These are phyloP conservation scores for Calocera cornea DNA, from an alignment of 768 basidiomycete species.

Conservation along the genomic window DNA sequence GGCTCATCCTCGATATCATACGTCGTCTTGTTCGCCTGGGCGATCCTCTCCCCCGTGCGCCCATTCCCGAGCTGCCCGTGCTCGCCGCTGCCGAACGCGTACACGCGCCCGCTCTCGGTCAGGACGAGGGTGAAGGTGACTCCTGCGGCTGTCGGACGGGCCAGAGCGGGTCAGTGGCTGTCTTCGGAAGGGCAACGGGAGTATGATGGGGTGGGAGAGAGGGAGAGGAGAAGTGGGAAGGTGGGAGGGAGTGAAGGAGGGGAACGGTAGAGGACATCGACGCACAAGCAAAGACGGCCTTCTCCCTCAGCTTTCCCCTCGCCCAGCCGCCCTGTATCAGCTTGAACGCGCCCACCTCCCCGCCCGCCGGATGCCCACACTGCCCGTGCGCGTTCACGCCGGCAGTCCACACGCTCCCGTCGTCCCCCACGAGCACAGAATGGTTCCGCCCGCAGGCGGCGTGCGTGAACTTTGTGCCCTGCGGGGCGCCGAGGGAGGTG, in stretches of 20 bases:
- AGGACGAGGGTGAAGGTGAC: constrained; percentile 73
- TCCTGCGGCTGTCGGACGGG: constrained; percentile 56
- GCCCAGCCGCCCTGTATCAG: constrained; percentile 43
- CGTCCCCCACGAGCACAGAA: constrained; percentile 65
- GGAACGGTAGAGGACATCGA: not conserved
- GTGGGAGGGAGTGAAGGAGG: too few species aligned
- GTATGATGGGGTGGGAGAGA: too few species aligned
- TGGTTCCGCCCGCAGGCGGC: constrained; percentile 79
- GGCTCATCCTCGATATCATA: constrained; percentile 67
- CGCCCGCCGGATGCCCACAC: constrained; percentile 56
- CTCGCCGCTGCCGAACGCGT: constrained; percentile 80
- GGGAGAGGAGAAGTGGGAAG: too few species aligned
- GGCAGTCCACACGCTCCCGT: constrained; percentile 71
- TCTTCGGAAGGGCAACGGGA: too few species aligned
- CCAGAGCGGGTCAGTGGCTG: not conserved
- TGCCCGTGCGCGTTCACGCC: constrained; percentile 73
- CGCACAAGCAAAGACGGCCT: constrained; percentile 30
- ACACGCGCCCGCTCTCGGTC: constrained; percentile 72
- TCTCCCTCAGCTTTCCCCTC: constrained; percentile 34
- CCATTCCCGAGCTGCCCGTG: constrained; percentile 90
- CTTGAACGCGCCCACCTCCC: constrained; percentile 57
- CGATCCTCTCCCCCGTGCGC: constrained; percentile 80
- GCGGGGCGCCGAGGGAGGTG: constrained; percentile 43
- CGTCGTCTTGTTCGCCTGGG: constrained; percentile 68
- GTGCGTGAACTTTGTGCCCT: constrained; percentile 51